A percentile compares a stretch with the other conserved stretches of the same genome.
Evolutionary conservation across 2,329 filamentous ascomycete genomes (phyloP).

Genomic region (Myriosclerotinia duriaeana): DNA sequence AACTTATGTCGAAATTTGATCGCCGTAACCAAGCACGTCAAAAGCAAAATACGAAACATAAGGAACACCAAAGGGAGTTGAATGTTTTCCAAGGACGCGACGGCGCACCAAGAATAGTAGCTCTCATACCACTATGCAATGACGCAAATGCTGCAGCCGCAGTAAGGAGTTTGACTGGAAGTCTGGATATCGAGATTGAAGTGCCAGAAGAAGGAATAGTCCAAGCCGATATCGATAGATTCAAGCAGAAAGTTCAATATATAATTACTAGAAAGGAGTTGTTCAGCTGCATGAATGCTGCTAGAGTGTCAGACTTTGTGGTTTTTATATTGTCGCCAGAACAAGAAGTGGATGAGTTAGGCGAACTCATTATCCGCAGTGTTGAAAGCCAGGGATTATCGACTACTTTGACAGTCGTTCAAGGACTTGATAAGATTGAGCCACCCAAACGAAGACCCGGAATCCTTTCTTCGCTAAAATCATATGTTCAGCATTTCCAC

Average conservation of each 20-base stretch:
- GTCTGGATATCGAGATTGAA: conserved; percentile 73
- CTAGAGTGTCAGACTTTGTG: conserved; percentile 87
- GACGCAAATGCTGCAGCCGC: conserved; percentile 68
- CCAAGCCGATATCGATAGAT: conserved; percentile 76
- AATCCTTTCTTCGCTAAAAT: conserved; percentile 79
- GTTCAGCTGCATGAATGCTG: conserved; percentile 77
- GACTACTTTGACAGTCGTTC: conserved; percentile 82
- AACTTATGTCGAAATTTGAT: conserved; percentile 96
- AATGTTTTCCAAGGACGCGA: conserved; percentile 84
- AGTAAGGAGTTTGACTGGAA: conserved; percentile 69
- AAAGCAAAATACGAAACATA: conserved; percentile 77
- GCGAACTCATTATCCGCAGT: conserved; percentile 79
- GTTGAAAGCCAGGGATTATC: conserved; percentile 94
- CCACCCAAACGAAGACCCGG: conserved; percentile 75
- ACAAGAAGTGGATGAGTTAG: conserved; percentile 79
- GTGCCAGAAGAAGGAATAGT: conserved; percentile 57
- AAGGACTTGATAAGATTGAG: conserved; percentile 75
- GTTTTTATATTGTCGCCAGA: conserved; percentile 79
- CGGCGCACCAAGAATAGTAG: conserved; percentile 83
- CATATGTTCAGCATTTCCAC: conserved; percentile 92
- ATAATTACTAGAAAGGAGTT: conserved; percentile 72
- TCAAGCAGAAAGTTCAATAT: conserved; percentile 93
- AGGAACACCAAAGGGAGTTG: conserved; percentile 74
- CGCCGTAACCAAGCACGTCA: conserved; percentile 94
- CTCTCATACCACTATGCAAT: conserved; percentile 78